Base-by-base conservation (phyloP, 805 yeast species). In the Suhomyces xylopsoci region DNA sequence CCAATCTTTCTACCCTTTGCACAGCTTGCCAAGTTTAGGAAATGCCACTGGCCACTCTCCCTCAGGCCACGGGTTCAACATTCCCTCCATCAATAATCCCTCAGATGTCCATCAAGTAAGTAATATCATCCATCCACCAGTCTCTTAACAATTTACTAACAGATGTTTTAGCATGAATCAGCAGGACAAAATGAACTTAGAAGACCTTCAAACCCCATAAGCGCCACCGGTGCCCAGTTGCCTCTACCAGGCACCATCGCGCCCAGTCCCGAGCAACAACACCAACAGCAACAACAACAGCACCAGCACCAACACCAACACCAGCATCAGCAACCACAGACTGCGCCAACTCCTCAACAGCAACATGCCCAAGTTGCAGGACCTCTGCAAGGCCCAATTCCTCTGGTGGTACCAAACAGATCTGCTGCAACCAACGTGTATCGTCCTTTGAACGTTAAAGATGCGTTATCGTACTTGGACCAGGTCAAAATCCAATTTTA, bases 401-500 rank as follows among this genome's bases (percentile, higher is more conserved):
- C 60, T 51, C 76, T 62, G 53, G 76, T 73, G 8, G 71, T 71
- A 15, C 73, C 77, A 24, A 75, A 73, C 58, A 64, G 79, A 48
- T 70, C 78, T 22, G 63, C 76, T n/a, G 64, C 76, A 2, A 67
- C 74, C 8, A 72, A 66, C 51, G 71, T 73, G 28, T 87, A 87
- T 66, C 77, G 91, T 60, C 97, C 97, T 2, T 75, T 94, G 62
- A 94, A 94, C 65, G 98, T 94, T 48, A 90, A 90, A 66, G 99
- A 94, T 70, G 99, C 99, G 5, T 77, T 94, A 58, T 85, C 97
- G 8, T 94, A 96, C 66, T 80, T 94, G 60, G 99, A 96, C 67
- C 97, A 92, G 71, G 99, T 94, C 49, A 94, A 94, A 70, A 81
- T 87, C 47, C 97, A 92, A 68, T 94, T 94, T 71, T 87, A 82